Evolutionary conservation across 495 filamentous ascomycete species (phyloP).

Genomic region (Aspergillus campestris): DNA sequence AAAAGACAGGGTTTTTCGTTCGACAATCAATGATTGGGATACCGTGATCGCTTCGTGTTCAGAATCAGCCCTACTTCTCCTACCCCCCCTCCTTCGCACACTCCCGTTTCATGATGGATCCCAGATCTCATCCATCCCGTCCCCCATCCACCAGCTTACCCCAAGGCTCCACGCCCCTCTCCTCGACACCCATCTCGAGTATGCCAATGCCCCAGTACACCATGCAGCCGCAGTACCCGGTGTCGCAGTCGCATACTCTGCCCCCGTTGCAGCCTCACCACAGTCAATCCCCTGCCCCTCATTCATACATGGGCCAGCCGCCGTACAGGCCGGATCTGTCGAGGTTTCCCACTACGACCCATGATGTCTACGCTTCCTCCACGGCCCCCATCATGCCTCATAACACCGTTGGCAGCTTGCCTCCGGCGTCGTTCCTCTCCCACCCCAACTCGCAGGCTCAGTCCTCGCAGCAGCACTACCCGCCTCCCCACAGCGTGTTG

Average conservation of each 20-base stretch:
- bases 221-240: slow-evolving; percentile 51
- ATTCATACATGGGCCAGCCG: slow-evolving; percentile 50
- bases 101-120: slow-evolving; percentile 40
- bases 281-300: slow-evolving; percentile 36
- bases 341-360: slow-evolving; percentile 54
- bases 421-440: slow-evolving; percentile 42
- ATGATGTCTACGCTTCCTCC: slow-evolving; percentile 47
- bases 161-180: slow-evolving; percentile 42
- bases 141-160: slow-evolving; percentile 49
- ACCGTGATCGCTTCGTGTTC: slow-evolving; percentile 30
- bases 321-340: slow-evolving; percentile 55
- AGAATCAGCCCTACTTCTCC: slow-evolving; percentile 17
- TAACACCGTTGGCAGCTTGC: slow-evolving; percentile 53
- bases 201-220: slow-evolving; percentile 44
- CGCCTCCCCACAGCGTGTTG: slow-evolving; percentile 55
- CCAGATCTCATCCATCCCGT: slow-evolving; percentile 46
- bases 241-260: slow-evolving; percentile 57
- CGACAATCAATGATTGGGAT: slow-evolving; percentile 41
- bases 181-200: slow-evolving; percentile 36
- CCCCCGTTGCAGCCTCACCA: slow-evolving; percentile 61
- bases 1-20: slow-evolving; percentile 5
- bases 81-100: slow-evolving; percentile 20
- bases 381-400: slow-evolving; percentile 40
- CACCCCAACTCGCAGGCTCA: slow-evolving; percentile 46
- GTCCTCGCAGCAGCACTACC: slow-evolving; percentile 48